Evolutionary conservation across 2,329 filamentous ascomycete species (phyloP), one percentile per base, ranked within the genome.

Genomic region (Cephalotrichum gorgonifer): DNA sequence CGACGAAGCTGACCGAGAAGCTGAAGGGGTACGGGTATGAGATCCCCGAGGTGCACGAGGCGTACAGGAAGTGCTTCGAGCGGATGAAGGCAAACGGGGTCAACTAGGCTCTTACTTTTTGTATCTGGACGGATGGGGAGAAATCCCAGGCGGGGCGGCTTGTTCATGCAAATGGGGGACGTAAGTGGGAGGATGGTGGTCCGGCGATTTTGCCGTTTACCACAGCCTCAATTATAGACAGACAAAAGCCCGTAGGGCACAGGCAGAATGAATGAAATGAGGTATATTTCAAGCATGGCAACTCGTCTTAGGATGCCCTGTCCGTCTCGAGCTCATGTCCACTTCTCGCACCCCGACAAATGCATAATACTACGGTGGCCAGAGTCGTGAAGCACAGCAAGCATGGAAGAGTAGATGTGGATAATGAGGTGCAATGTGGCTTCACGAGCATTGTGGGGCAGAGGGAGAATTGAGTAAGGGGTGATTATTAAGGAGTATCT

Each of bases 21-120:
- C 68, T 84, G 50, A 70, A 68, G 57, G 73, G 79, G 64, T 83
- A 81, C 59, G 67, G 67, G 14, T 76, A 73, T 57, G 67, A 73
- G 53, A 67, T 85, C 26, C 77, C 78, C 7, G 78, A 83, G 65
- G 67, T 85, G 42, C 76, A 82, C 56, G 71, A 75, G 53, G 79
- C 78, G 11, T 85, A 84, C 60, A 66, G 69, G 57, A 61, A 62
- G 56, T 83, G 79, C 64, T 84, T 84, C 64, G 72, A 77, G 67
- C 67, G 78, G 54, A 83, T 84, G 78, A 78, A 74, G 60, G 72
- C 71, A 39, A 70, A 66, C 47, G 77, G 76, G 35, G 63, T 73
- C 42, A 65, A 73, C 64, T 79, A 70, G 61, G 6, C n/a, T n/a
- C n/a, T n/a, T n/a, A n/a, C n/a, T n/a, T n/a, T n/a, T n/a, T 22